phyloP scores from a whole-genome alignment of 139 green algal genomes.

The Haematococcus lacustris region DNA sequence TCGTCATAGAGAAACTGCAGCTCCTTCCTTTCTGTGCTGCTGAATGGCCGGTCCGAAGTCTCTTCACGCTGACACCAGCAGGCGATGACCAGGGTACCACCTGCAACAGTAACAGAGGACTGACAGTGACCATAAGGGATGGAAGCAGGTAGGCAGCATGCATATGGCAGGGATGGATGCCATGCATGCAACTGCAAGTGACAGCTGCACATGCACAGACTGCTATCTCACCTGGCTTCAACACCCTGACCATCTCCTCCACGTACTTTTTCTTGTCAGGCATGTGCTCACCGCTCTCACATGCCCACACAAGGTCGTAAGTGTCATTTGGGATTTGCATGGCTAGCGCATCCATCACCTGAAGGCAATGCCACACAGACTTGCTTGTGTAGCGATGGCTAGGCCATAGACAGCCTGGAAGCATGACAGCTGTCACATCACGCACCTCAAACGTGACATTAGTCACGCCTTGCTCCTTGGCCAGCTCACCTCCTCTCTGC shows the following conservation, averaged over 20 bases:
- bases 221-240: conserved; percentile 14
- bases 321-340: conserved; percentile 82
- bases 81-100: conserved; percentile 75
- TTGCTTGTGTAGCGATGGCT: not conserved
- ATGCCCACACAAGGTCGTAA: conserved; percentile 97
- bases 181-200: no score
- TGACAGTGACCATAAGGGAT: no score
- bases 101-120: conserved; percentile 30
- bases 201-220: no score
- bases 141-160: no score
- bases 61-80: conserved; percentile 93
- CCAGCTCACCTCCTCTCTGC: conserved; percentile 71
- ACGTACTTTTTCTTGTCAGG: conserved; percentile 84
- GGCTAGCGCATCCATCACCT: conserved; percentile 91
- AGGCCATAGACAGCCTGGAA: no score
- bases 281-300: conserved; percentile 97
- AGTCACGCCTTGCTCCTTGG: conserved; percentile 58
- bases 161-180: no score
- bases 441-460: conserved; percentile 65
- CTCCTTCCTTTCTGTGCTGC: conserved; percentile 57
- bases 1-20: conserved; percentile 94
- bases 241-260: conserved; percentile 10
- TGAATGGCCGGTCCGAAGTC: conserved; percentile 47
- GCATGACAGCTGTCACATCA: not conserved
- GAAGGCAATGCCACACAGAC: conserved; percentile 2